Evolutionary conservation across 2,329 filamentous ascomycete species (phyloP).

Genomic region (Alternaria sp.): DNA sequence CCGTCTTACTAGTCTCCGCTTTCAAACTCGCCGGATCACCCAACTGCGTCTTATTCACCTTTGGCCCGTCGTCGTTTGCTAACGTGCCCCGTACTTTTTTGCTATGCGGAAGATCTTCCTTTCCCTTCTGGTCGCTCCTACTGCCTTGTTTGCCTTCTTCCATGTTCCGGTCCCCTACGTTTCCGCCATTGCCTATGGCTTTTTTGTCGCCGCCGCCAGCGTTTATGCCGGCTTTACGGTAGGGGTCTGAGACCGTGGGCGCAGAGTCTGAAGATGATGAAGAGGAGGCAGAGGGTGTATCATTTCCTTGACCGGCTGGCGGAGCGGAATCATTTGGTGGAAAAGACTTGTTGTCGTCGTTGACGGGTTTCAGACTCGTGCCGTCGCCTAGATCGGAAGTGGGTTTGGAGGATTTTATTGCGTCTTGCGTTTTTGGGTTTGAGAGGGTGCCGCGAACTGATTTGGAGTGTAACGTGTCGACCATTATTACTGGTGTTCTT

Average conservation of each 20-base stretch:
- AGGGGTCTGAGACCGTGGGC: conserved; percentile 16
- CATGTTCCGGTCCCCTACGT: background rate
- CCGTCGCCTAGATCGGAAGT: conserved; percentile 37
- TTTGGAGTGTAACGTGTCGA: conserved; percentile 27
- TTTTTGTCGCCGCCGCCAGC: conserved; percentile 16
- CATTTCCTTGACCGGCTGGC: conserved; percentile 15
- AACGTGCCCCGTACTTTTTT: conserved; percentile 39
- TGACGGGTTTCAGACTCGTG: conserved; percentile 35
- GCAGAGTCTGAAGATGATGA: conserved; percentile 20
- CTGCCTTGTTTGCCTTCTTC: background rate
- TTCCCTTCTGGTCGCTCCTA: conserved; percentile 9
- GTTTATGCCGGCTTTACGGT: conserved; percentile 11
- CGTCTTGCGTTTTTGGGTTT: conserved; percentile 40
- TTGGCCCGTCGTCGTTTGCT: conserved; percentile 28
- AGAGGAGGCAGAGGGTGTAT: background rate
- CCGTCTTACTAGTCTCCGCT: conserved; percentile 37
- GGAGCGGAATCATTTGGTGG: conserved; percentile 26
- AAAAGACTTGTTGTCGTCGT: conserved; percentile 24
- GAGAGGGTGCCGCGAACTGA: conserved; percentile 46
- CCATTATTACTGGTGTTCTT: conserved; percentile 23
- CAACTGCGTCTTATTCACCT: conserved; percentile 39
- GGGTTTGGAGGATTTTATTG: conserved; percentile 24
- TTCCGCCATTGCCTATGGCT: conserved; percentile 10
- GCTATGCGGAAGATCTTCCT: conserved; percentile 32
- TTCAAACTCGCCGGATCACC: conserved; percentile 45